Conservation (phyloP, 495 filamentous ascomycete species). For the Daldinia grandis region DNA sequence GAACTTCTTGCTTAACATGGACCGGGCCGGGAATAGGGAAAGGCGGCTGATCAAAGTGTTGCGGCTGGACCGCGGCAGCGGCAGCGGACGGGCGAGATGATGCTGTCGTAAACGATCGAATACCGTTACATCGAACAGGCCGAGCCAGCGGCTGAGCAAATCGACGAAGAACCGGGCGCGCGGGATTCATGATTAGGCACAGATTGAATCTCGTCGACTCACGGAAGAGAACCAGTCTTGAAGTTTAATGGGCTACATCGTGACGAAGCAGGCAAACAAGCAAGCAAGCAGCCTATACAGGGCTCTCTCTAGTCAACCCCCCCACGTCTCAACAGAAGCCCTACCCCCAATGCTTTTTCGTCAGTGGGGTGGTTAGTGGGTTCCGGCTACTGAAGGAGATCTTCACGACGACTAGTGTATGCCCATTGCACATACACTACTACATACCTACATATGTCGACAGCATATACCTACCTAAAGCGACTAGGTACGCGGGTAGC, state of each 20-base stretch:
- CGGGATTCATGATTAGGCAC: constrained; percentile 30
- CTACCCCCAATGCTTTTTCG: constrained; percentile 8
- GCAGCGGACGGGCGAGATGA: constrained; percentile 23
- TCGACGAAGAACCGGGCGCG: constrained; percentile 31
- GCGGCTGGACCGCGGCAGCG: constrained; percentile 26
- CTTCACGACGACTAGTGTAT: neutral
- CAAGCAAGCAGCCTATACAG: neutral
- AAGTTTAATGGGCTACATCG: constrained; percentile 14
- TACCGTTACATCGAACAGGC: constrained; percentile 16
- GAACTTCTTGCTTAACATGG: constrained; percentile 19
- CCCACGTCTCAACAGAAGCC: constrained; percentile 16
- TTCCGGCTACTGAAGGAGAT: constrained; percentile 22
- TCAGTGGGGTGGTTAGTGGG: constrained; percentile 23
- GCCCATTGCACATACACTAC: too few species aligned
- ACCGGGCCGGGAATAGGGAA: constrained; percentile 22
- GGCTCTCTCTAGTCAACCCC: neutral
- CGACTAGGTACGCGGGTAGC: neutral
- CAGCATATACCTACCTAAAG: constrained; percentile 33
- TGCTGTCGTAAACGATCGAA: constrained; percentile 26
- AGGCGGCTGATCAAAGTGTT: constrained; percentile 16
- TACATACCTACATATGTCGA: neutral
- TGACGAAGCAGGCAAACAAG: constrained; percentile 6
- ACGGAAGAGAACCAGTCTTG: constrained; percentile 18
- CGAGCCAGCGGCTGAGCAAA: constrained; percentile 24
- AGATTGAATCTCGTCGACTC: constrained; percentile 11